Evolutionary conservation across 129 eudicot genomes (phyloP).

Genomic region (Escallonia herrerae): DNA sequence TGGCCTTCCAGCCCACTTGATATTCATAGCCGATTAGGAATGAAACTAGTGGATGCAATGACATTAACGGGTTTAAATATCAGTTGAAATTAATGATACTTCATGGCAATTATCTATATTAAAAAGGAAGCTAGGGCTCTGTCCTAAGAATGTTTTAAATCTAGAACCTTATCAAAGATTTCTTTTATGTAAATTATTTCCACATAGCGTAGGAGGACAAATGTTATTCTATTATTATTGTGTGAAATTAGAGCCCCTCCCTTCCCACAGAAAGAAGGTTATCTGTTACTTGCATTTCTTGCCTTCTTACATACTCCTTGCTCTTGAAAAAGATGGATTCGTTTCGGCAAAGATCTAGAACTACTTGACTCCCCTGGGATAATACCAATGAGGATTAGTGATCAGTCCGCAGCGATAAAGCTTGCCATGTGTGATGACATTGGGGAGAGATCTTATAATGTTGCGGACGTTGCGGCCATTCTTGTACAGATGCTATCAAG

Average conservation of each 20-base stretch:
- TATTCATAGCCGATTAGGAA: neutral
- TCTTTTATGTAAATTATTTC: too few relatives aligned
- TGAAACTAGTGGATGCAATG: neutral
- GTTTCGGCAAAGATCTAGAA: conserved; percentile 84
- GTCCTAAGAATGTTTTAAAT: too few relatives aligned
- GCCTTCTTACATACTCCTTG: conserved; percentile 5
- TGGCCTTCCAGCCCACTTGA: conserved; percentile 5
- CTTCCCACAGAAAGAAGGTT: too few relatives aligned
- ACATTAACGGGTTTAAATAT: too few relatives aligned
- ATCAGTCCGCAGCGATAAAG: conserved; percentile 94
- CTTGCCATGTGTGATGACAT: conserved; percentile 98
- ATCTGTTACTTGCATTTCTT: too few relatives aligned
- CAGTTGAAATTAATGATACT: too few relatives aligned
- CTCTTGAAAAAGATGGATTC: conserved; percentile 75
- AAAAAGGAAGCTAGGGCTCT: too few relatives aligned
- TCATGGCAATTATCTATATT: too few relatives aligned
- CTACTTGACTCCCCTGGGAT: conserved; percentile 95
- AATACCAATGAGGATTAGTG: conserved; percentile 95
- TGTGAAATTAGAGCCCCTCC: too few relatives aligned
- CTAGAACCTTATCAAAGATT: too few relatives aligned
- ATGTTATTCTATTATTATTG: too few relatives aligned
- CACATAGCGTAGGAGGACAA: too few relatives aligned
- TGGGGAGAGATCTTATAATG: conserved; percentile 86
- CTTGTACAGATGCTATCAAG: conserved; percentile 85
- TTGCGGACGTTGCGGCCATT: conserved; percentile 81